A percentile compares a stretch with the other conserved stretches of the same genome.
Evolutionary conservation across 306 rosid species (phyloP).

Genomic region (Rubus idaeus): DNA sequence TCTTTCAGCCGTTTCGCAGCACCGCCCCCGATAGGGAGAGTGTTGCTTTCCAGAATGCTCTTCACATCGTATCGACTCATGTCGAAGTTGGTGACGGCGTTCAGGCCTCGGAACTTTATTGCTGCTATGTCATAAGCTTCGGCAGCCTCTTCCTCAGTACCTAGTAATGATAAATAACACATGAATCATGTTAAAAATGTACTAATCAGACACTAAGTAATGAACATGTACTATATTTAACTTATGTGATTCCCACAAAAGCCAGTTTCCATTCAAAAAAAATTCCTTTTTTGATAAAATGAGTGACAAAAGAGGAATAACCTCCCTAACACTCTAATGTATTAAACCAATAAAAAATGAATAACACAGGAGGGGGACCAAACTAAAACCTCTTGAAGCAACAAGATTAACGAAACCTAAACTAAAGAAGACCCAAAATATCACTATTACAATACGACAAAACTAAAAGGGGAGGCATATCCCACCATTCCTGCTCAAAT

Average conservation of each 20-base stretch:
- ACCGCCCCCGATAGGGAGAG: slow-evolving; percentile 93
- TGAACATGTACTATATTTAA: neutral
- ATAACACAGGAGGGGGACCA: no score
- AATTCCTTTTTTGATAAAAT: no score
- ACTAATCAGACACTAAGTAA: no score
- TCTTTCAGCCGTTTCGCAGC: slow-evolving; percentile 91
- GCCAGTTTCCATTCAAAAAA: neutral
- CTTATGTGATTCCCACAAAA: neutral
- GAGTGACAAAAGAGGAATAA: no score
- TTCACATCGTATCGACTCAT: slow-evolving; percentile 95
- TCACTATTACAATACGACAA: no score
- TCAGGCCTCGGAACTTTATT: slow-evolving; percentile 86
- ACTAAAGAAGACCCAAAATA: no score
- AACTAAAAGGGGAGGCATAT: no score
- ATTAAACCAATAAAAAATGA: no score
- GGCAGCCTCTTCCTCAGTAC: slow-evolving; percentile 98
- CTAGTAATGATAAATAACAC: slow-evolving; percentile 23
- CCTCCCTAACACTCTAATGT: no score
- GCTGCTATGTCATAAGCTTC: slow-evolving; percentile 99
- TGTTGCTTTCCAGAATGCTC: slow-evolving; percentile 82
- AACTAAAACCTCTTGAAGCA: no score
- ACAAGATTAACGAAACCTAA: no score
- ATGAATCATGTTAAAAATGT: neutral
- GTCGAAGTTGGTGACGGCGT: slow-evolving; percentile 94
- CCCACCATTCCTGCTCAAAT: no score